Evolutionary conservation across 495 filamentous ascomycete species (phyloP), one percentile per base, ranked within the genome.

Genomic region (Talaromyces wortmannii): DNA sequence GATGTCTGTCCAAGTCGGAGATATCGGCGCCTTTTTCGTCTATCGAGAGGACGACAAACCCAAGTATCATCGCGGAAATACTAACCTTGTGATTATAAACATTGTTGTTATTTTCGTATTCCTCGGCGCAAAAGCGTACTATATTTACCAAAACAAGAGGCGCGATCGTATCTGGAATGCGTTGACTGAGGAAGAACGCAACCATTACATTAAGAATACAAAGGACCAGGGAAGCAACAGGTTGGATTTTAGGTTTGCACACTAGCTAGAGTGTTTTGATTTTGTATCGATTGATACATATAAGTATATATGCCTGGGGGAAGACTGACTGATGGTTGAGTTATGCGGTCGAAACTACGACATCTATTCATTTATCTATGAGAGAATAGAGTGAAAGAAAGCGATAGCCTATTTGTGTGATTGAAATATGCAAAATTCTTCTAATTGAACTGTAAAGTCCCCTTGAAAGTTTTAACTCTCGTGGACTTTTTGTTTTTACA

Each of bases 11-110:
- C 75, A 78, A 55, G 55, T 67, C 5, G 76, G 77, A 7, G 78
- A 72, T 47, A 78, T 83, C 33, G 75, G 80, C 55, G 66, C 68
- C 0, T 67, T 61, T 52, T 80, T 81, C 58, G 76, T 83, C 44
- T 84, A 83, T 61, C 70, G 78, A 36, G 74, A 74, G 12, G 77
- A 80, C 44, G 81, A 84, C 59, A 68, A 72, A 53, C 81, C 81
- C 1, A 62, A 78, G 31, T 83, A 72, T 42, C 56, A 59, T 29
- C 66, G 73, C 17, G 81, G 81, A 2, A 84, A 84, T 60, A 69
- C 63, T 8, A 62, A 71, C 30, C 60, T 83, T 10, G 56, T 82
- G 0, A 70, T 59, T 0, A 72, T 82, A 30, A 67, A 63, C 18
- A 62, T 69, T n/a, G 63, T 78, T 40, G 76, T 71, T 30, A 67